These are phyloP conservation scores for Phytophthora cryptogea DNA, from an alignment of 352 stramenopile species.

Conservation along the genomic window DNA sequence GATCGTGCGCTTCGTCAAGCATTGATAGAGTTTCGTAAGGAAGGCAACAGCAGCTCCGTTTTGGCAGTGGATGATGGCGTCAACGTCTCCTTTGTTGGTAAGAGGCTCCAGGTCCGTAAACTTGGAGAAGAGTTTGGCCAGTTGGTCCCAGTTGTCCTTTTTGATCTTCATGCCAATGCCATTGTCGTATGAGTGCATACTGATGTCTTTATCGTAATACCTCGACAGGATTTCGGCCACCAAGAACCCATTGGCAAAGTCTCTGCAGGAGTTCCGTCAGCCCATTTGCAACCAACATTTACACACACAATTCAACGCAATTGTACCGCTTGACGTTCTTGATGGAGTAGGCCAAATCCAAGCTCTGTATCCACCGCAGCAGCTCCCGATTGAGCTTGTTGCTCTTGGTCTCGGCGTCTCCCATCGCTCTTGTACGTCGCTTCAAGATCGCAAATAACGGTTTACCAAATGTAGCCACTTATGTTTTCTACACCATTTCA, in stretches of 20 bases:
- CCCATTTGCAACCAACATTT: too few species aligned
- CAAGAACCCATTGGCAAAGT: constrained; percentile 92
- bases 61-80: constrained; percentile 90
- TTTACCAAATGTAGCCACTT: background rate
- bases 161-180: constrained; percentile 90
- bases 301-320: constrained; percentile 24
- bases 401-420: constrained; percentile 22
- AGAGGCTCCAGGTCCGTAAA: constrained; percentile 73
- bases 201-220: constrained; percentile 93
- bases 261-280: constrained; percentile 31
- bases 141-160: constrained; percentile 93
- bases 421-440: constrained; percentile 16
- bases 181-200: constrained; percentile 94
- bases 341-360: constrained; percentile 93
- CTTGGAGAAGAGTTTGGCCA: constrained; percentile 80
- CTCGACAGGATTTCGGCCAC: constrained; percentile 91
- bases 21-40: constrained; percentile 90
- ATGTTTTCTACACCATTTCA: background rate
- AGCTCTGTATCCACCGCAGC: constrained; percentile 92
- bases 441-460: constrained; percentile 18
- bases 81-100: constrained; percentile 56
- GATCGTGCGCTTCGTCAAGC: constrained; percentile 88
- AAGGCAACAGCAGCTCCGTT: constrained; percentile 87
- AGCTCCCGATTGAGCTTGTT: constrained; percentile 91
- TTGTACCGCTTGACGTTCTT: constrained; percentile 90